Evolutionary conservation across 352 stramenopile genomes (phyloP).

Genomic region (Pythium biforme): DNA sequence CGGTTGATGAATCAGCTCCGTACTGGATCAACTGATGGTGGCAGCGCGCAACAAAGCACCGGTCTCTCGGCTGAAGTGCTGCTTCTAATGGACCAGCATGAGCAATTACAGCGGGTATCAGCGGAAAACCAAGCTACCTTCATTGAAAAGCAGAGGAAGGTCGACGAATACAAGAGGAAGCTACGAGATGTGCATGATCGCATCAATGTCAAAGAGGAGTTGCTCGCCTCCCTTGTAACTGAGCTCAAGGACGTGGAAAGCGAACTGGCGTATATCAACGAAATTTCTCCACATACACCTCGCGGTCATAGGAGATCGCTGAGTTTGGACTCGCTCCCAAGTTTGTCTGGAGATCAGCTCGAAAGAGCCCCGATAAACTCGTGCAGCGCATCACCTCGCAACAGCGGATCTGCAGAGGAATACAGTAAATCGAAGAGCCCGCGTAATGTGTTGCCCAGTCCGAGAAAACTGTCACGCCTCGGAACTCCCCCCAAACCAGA

Average conservation of each 20-base stretch:
- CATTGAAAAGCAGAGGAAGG: conserved; percentile 38
- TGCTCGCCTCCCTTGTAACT: conserved; percentile 44
- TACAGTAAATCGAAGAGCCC: background rate
- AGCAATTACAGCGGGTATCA: conserved; percentile 11
- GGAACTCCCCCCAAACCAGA: background rate
- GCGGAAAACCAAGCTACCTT: conserved; percentile 23
- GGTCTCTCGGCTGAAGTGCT: conserved; percentile 16
- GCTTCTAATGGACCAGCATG: conserved; percentile 23
- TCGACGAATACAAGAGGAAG: conserved; percentile 44
- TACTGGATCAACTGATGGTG: background rate
- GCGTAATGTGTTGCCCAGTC: background rate
- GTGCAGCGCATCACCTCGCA: background rate
- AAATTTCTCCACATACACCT: conserved; percentile 17
- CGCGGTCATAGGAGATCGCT: conserved; percentile 11
- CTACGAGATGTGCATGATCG: conserved; percentile 47
- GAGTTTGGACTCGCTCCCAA: conserved; percentile 18
- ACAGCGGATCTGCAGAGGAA: background rate
- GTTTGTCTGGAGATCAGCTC: background rate
- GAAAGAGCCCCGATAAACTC: background rate
- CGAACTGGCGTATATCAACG: conserved; percentile 52
- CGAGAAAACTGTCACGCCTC: background rate
- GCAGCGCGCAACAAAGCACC: background rate
- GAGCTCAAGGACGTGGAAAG: conserved; percentile 65
- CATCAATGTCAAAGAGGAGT: conserved; percentile 51
- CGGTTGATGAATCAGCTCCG: conserved; percentile 45